Percentiles rank a stretch among this genome's conserved stretches.
Evolutionary conservation across 2,329 filamentous ascomycete species (phyloP).

Genomic region (Trichoderma harzianum): DNA sequence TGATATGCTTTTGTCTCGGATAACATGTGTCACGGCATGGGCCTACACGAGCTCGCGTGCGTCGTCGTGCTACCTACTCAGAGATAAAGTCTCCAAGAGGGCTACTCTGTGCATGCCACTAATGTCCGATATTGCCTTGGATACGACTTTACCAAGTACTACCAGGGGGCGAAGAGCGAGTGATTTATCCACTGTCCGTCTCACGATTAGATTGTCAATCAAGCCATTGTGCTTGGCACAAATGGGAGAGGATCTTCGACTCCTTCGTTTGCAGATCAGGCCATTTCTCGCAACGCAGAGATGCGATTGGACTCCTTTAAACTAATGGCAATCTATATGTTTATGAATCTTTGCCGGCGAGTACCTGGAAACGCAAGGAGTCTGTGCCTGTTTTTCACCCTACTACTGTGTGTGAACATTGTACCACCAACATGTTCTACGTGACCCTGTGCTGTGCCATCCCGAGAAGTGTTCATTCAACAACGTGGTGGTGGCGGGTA

Average conservation of each 20-base stretch:
- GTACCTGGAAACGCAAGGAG: background rate
- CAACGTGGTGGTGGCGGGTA: conserved; percentile 17
- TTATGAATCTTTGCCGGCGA: background rate
- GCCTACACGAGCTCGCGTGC: conserved; percentile 20
- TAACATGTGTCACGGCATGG: conserved; percentile 12
- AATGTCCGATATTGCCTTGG: background rate
- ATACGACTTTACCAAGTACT: background rate
- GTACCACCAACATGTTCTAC: background rate
- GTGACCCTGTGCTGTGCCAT: background rate
- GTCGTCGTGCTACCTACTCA: conserved; percentile 9
- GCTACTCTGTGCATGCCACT: background rate
- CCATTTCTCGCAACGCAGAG: background rate
- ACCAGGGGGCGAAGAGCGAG: background rate
- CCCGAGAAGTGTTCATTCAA: conserved; percentile 2
- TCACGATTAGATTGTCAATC: background rate
- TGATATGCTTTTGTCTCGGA: conserved; percentile 19
- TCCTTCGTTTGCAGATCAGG: background rate
- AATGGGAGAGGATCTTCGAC: background rate
- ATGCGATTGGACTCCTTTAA: background rate
- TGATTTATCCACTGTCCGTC: background rate
- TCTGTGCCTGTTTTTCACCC: background rate
- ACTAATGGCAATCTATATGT: background rate
- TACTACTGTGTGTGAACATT: background rate
- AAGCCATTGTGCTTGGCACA: background rate
- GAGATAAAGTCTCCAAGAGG: conserved; percentile 1